A percentile compares a stretch with the other conserved stretches of the same genome.
Conservation (phyloP, 2,329 filamentous ascomycete genomes). For the Colletotrichum sp. region DNA sequence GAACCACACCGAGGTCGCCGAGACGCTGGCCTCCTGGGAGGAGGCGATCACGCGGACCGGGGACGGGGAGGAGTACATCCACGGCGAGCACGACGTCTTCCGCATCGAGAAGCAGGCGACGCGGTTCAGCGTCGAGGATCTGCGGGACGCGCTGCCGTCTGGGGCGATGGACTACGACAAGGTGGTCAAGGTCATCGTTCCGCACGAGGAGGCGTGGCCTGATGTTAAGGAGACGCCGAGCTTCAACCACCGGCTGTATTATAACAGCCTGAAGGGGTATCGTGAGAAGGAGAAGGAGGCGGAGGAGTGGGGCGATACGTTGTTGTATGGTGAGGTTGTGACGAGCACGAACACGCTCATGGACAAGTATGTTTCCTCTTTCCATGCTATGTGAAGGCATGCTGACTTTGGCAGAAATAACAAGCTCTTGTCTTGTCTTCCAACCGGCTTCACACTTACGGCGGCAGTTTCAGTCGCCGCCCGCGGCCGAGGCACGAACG, state of each 20-base stretch:
- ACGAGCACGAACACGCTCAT: slow-evolving; percentile 94
- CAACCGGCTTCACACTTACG: slow-evolving; percentile 84
- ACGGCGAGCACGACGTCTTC: slow-evolving; percentile 84
- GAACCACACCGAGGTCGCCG: slow-evolving; percentile 66
- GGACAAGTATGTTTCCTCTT: slow-evolving; percentile 68
- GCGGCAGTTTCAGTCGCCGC: slow-evolving; percentile 89
- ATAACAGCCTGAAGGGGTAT: slow-evolving; percentile 72
- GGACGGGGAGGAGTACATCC: slow-evolving; percentile 69
- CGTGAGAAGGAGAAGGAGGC: slow-evolving; percentile 60
- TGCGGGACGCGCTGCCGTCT: slow-evolving; percentile 57
- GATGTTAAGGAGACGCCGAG: slow-evolving; percentile 76
- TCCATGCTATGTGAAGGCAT: neutral
- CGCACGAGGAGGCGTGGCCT: slow-evolving; percentile 73
- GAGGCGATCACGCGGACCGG: slow-evolving; percentile 72
- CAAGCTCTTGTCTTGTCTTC: slow-evolving; percentile 75
- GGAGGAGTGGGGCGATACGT: slow-evolving; percentile 73
- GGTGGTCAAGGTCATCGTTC: slow-evolving; percentile 74
- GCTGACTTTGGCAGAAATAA: slow-evolving; percentile 64
- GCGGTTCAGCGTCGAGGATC: slow-evolving; percentile 60
- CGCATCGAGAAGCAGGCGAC: slow-evolving; percentile 72
- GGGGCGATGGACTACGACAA: slow-evolving; percentile 77
- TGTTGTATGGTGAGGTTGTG: slow-evolving; percentile 90
- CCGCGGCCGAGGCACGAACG: slow-evolving; percentile 87
- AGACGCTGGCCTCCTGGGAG: slow-evolving; percentile 69
- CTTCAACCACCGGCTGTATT: slow-evolving; percentile 86